A percentile compares a stretch with the other conserved stretches of the same genome.
phyloP scores from a whole-genome alignment of 192 early-diverging fungal genomes.

The Spizellomyces punctatus region DNA sequence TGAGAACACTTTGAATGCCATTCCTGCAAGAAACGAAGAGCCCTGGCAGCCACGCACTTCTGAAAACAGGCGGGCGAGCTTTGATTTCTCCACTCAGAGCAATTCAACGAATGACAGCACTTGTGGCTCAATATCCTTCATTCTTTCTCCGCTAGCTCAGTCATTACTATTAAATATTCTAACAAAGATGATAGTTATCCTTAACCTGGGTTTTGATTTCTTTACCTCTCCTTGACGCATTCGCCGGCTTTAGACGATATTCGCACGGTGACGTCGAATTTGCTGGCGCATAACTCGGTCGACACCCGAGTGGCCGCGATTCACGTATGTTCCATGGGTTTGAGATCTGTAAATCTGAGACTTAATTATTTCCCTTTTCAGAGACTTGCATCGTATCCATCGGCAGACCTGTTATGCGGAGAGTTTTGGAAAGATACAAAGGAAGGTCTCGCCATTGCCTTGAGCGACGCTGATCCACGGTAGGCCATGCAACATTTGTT shows the following conservation, averaged over 20 bases:
- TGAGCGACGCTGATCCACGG: slow-evolving; percentile 47
- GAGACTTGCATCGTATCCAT: slow-evolving; percentile 44
- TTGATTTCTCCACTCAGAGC: slow-evolving; percentile 40
- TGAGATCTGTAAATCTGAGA: not conserved
- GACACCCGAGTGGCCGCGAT: slow-evolving; percentile 41
- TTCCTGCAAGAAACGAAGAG: not conserved
- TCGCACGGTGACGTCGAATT: slow-evolving; percentile 31
- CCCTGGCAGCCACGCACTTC: not conserved
- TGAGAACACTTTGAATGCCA: not conserved
- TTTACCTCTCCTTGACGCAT: slow-evolving; percentile 32
- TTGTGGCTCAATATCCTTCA: slow-evolving; percentile 29
- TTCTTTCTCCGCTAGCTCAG: not conserved
- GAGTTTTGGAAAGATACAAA: slow-evolving; percentile 57
- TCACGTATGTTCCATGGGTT: slow-evolving; percentile 32
- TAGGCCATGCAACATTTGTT: slow-evolving; percentile 7
- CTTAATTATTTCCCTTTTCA: not conserved
- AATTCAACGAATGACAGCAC: slow-evolving; percentile 44
- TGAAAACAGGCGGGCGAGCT: not conserved
- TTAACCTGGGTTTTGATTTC: slow-evolving; percentile 7
- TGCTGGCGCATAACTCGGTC: slow-evolving; percentile 36
- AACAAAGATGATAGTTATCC: not conserved
- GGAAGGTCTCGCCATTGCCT: slow-evolving; percentile 30
- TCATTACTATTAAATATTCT: not conserved
- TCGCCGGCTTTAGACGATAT: slow-evolving; percentile 45
- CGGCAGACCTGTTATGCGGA: slow-evolving; percentile 47